Conservation (phyloP, 2,329 filamentous ascomycete genomes). For the Pezicula radicicola region DNA sequence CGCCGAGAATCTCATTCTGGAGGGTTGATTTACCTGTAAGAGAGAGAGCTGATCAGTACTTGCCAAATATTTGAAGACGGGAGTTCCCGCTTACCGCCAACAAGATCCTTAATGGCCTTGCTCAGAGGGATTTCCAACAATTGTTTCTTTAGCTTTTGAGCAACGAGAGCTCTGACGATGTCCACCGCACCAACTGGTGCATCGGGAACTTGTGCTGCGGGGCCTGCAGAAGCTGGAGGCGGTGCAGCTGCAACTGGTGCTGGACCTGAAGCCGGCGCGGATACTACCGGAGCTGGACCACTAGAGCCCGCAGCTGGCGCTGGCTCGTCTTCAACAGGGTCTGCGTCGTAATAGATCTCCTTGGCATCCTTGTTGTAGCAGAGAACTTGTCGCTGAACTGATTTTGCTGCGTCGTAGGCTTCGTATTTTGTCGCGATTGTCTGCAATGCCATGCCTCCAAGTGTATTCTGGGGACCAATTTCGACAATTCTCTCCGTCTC, state of each 20-base stretch:
- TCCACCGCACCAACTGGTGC: conserved; percentile 85
- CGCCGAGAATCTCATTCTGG: conserved; percentile 97
- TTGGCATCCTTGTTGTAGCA: conserved; percentile 99
- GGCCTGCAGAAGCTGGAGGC: conserved; percentile 71
- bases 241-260: conserved; percentile 52
- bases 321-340: conserved; percentile 88
- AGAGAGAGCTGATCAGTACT: conserved; percentile 16
- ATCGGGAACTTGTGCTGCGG: conserved; percentile 83
- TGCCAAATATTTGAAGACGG: conserved; percentile 11
- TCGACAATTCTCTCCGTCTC: conserved; percentile 96
- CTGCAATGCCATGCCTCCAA: conserved; percentile 95
- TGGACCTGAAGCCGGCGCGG: conserved; percentile 43
- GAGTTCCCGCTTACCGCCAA: conserved; percentile 70
- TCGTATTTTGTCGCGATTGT: conserved; percentile 97
- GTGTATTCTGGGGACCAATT: conserved; percentile 92
- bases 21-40: conserved; percentile 88
- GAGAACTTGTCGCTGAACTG: conserved; percentile 92
- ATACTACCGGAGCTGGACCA: conserved; percentile 35
- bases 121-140: conserved; percentile 82
- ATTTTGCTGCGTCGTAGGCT: conserved; percentile 95
- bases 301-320: conserved; percentile 50
- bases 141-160: conserved; percentile 97
- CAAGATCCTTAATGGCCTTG: conserved; percentile 98
- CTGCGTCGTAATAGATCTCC: conserved; percentile 99
- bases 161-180: conserved; percentile 83